Evolutionary conservation across 495 filamentous ascomycete genomes (phyloP).

Genomic region (Hypoxylon rickii): DNA sequence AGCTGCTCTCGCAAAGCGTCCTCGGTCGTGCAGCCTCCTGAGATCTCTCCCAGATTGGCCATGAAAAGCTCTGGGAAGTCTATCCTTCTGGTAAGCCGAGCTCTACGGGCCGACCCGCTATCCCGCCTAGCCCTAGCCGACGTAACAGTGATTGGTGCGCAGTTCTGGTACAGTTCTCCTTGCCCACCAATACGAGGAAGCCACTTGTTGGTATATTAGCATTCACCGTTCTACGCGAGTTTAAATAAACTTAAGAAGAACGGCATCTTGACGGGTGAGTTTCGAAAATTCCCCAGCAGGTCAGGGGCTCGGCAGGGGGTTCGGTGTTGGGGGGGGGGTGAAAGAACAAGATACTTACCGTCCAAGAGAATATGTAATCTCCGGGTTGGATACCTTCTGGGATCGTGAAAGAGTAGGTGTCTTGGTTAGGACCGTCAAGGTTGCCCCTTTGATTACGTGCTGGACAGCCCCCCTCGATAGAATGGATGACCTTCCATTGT

Average conservation of each 20-base stretch:
- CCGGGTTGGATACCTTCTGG: slow-evolving; percentile 59
- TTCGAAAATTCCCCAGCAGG: neutral
- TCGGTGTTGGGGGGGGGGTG: neutral
- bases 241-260: neutral
- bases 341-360: slow-evolving; percentile 32
- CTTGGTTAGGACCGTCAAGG: slow-evolving; percentile 34
- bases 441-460: slow-evolving; percentile 52
- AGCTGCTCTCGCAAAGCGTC: slow-evolving; percentile 50
- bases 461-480: slow-evolving; percentile 79
- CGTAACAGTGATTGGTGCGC: slow-evolving; percentile 69
- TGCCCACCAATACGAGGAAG: slow-evolving; percentile 25
- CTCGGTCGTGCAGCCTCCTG: slow-evolving; percentile 29
- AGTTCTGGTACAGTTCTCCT: slow-evolving; percentile 80
- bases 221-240: too few relatives aligned
- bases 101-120: slow-evolving; percentile 2
- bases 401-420: slow-evolving; percentile 59
- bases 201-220: slow-evolving; percentile 26
- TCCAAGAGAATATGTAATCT: slow-evolving; percentile 74
- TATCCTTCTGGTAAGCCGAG: neutral
- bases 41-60: slow-evolving; percentile 25
- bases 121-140: slow-evolving; percentile 10
- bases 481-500: slow-evolving; percentile 79
- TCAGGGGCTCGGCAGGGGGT: neutral
- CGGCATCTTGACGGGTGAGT: neutral
- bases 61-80: slow-evolving; percentile 25